A percentile compares a stretch with the other conserved stretches of the same genome.
These are phyloP conservation scores for Amanita thiersii DNA, from an alignment of 768 basidiomycete genomes.

Conservation along the genomic window DNA sequence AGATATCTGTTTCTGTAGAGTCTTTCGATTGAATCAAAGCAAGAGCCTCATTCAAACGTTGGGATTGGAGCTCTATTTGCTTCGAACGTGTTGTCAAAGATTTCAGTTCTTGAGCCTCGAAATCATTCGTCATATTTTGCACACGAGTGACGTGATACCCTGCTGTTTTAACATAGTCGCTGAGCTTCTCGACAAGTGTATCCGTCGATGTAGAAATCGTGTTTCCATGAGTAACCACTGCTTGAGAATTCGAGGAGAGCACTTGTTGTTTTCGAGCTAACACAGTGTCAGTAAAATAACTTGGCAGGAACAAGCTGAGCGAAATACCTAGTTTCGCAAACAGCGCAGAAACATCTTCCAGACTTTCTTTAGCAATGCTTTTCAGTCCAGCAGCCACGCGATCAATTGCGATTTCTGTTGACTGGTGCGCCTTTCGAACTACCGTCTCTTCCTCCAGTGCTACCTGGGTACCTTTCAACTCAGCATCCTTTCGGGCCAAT, in stretches of 20 bases:
- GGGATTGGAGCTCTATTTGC: slow-evolving; percentile 50
- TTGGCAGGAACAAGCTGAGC: not conserved
- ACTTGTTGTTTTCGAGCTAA: slow-evolving; percentile 68
- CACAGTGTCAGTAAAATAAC: slow-evolving; percentile 8
- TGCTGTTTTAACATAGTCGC: slow-evolving; percentile 52
- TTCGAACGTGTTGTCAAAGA: slow-evolving; percentile 40
- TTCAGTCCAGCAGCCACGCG: slow-evolving; percentile 66
- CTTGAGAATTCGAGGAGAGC: slow-evolving; percentile 56
- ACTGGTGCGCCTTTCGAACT: slow-evolving; percentile 70
- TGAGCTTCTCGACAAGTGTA: slow-evolving; percentile 47
- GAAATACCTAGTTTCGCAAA: slow-evolving; percentile 78
- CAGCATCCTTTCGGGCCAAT: slow-evolving; percentile 44
- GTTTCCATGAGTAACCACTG: slow-evolving; percentile 55
- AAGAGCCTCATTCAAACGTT: slow-evolving; percentile 43
- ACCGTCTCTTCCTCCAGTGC: slow-evolving; percentile 75
- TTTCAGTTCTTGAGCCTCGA: slow-evolving; percentile 49
- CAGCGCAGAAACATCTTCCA: slow-evolving; percentile 60
- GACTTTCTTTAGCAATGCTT: slow-evolving; percentile 54
- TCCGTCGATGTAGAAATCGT: slow-evolving; percentile 47
- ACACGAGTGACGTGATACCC: slow-evolving; percentile 46
- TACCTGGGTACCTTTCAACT: slow-evolving; percentile 48
- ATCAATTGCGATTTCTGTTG: slow-evolving; percentile 64
- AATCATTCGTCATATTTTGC: slow-evolving; percentile 45
- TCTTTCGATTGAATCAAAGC: slow-evolving; percentile 50
- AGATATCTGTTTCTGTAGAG: slow-evolving; percentile 46